These are phyloP conservation scores for Xylaria palmicola DNA, from an alignment of 495 filamentous ascomycete genomes.

Conservation along the genomic window DNA sequence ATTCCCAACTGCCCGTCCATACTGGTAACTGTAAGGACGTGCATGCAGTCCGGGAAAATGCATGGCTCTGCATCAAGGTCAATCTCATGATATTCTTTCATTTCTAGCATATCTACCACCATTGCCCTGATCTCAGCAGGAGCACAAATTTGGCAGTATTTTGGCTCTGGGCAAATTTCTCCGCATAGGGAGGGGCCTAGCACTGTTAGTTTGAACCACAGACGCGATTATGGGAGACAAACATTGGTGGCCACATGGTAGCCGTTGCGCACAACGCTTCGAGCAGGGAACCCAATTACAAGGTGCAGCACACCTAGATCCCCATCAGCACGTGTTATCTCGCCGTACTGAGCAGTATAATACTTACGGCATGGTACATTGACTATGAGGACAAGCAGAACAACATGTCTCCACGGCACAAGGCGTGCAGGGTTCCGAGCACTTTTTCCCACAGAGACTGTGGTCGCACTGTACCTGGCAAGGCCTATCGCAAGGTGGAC, in stretches of 20 bases:
- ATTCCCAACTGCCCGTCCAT: conserved; percentile 67
- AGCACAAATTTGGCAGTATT: conserved; percentile 59
- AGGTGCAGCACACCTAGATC: conserved; percentile 56
- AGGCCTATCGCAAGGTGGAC: conserved; percentile 50
- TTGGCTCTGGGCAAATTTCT: conserved; percentile 56
- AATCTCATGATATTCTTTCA: conserved; percentile 53
- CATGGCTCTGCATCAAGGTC: conserved; percentile 60
- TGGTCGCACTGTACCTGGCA: conserved; percentile 63
- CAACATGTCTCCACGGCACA: conserved; percentile 55
- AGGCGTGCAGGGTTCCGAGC: conserved; percentile 61
- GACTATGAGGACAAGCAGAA: conserved; percentile 54
- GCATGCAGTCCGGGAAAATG: conserved; percentile 67
- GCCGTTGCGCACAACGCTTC: conserved; percentile 48
- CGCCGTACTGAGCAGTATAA: background rate
- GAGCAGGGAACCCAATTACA: conserved; percentile 67
- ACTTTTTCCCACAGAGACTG: conserved; percentile 55
- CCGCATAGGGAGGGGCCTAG: conserved; percentile 62
- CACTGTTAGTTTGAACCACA: background rate
- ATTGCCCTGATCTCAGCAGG: conserved; percentile 41
- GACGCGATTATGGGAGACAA: background rate
- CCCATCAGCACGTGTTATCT: background rate
- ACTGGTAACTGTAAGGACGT: conserved; percentile 60
- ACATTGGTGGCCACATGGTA: conserved; percentile 59
- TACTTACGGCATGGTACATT: conserved; percentile 54
- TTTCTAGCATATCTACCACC: conserved; percentile 56